These are phyloP conservation scores for Ophiognomonia clavigignenti-juglandacearum DNA, from an alignment of 2,329 filamentous ascomycete genomes.

Conservation along the genomic window DNA sequence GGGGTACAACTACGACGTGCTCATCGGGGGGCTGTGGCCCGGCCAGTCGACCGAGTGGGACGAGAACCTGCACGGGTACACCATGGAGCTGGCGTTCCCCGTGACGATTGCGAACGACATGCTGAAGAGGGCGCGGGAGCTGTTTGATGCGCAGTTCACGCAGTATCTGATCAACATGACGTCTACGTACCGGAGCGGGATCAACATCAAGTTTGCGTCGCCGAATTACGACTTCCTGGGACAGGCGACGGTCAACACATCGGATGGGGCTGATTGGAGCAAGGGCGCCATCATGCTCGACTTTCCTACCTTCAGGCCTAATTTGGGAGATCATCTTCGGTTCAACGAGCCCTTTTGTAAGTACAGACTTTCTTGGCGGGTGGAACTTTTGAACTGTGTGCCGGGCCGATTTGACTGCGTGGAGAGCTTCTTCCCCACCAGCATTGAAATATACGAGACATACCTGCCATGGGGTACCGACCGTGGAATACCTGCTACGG, in stretches of 20 bases:
- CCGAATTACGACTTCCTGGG: slow-evolving; percentile 44
- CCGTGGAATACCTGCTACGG: too few species aligned
- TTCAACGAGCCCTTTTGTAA: slow-evolving; percentile 48
- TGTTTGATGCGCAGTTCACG: slow-evolving; percentile 41
- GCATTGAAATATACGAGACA: too few species aligned
- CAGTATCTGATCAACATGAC: slow-evolving; percentile 40
- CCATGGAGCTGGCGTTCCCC: slow-evolving; percentile 47
- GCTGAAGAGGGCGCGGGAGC: slow-evolving; percentile 40
- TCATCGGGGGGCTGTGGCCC: slow-evolving; percentile 46
- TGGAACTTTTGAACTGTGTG: too few species aligned
- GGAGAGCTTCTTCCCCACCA: too few species aligned
- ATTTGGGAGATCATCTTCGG: slow-evolving; percentile 37
- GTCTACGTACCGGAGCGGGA: slow-evolving; percentile 43
- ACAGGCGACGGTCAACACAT: slow-evolving; percentile 43
- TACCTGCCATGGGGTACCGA: too few species aligned
- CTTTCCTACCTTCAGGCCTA: slow-evolving; percentile 43
- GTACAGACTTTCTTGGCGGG: too few species aligned
- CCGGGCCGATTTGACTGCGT: too few species aligned
- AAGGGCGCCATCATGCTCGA: slow-evolving; percentile 51
- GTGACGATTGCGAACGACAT: slow-evolving; percentile 44
- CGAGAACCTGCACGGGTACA: slow-evolving; percentile 41
- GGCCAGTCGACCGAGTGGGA: slow-evolving; percentile 46
- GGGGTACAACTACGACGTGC: slow-evolving; percentile 47
- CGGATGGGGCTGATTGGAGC: slow-evolving; percentile 42
- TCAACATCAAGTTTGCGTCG: slow-evolving; percentile 44